Evolutionary conservation across 345 rosid species (phyloP).

Genomic region (Corymbia maculata): DNA sequence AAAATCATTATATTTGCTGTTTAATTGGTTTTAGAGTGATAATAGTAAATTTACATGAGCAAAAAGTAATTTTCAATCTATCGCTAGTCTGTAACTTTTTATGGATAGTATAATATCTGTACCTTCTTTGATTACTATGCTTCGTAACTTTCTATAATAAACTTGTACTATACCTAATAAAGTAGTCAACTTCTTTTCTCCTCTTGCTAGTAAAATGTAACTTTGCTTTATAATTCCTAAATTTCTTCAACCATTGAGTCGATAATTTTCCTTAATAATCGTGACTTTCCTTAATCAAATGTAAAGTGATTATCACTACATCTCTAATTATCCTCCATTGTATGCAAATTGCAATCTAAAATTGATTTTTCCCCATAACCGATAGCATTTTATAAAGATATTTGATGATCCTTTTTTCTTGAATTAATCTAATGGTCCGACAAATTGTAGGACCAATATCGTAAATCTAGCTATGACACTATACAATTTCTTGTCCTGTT

Average conservation of each 20-base stretch:
- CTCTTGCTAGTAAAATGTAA: not conserved
- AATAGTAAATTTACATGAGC: not conserved
- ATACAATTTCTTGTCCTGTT: not conserved
- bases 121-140: not conserved
- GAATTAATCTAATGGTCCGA: not conserved
- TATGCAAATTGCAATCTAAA: not conserved
- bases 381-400: not conserved
- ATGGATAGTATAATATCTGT: not conserved
- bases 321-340: rapidly evolving
- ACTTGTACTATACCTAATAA: not conserved
- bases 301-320: not conserved
- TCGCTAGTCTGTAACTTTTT: not conserved
- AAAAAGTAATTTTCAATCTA: not conserved
- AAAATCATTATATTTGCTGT: not conserved
- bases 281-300: not conserved
- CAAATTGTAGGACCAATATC: not conserved
- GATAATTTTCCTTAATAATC: not conserved
- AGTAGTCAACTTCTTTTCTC: not conserved
- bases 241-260: not conserved
- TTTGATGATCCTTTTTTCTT: not conserved
- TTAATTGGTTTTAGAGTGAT: not conserved
- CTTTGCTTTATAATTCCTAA: not conserved
- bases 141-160: not conserved
- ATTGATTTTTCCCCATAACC: not conserved
- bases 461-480: not conserved